These are phyloP conservation scores for Leccinum incarnatum DNA, from an alignment of 768 basidiomycete genomes.

Conservation along the genomic window DNA sequence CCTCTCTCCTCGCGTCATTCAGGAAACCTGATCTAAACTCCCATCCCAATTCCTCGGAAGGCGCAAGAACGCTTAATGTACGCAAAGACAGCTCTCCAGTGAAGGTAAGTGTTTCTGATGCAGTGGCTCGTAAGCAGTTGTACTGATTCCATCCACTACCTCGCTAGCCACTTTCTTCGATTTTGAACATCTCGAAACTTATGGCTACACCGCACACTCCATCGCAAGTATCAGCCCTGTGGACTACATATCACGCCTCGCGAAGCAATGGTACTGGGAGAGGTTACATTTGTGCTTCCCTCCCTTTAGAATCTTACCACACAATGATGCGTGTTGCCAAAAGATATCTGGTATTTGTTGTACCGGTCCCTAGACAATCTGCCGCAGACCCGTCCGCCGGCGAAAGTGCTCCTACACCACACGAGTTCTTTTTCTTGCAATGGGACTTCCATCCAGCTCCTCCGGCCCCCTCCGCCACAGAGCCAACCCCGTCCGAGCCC, in stretches of 20 bases:
- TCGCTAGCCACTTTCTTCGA: constrained; percentile 69
- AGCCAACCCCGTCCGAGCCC: constrained; percentile 44
- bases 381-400: constrained; percentile 24
- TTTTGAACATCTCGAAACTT: constrained; percentile 75
- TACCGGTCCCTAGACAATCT: constrained; percentile 68
- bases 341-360: constrained; percentile 74
- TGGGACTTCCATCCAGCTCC: constrained; percentile 85
- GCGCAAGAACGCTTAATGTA: constrained; percentile 10
- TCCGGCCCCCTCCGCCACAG: constrained; percentile 47
- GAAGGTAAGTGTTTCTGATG: constrained; percentile 41
- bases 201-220: constrained; percentile 65
- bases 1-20: constrained; percentile 12
- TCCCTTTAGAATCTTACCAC: constrained; percentile 70
- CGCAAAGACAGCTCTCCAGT: constrained; percentile 69
- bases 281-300: constrained; percentile 80
- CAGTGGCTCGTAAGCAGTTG: neutral
- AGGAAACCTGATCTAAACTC: constrained; percentile 14
- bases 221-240: constrained; percentile 75
- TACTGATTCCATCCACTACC: neutral
- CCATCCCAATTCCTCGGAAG: neutral
- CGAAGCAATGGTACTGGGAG: constrained; percentile 78
- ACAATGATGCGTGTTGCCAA: constrained; percentile 63
- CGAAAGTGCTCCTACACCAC: constrained; percentile 40
- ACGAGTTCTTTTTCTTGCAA: constrained; percentile 84
- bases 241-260: constrained; percentile 86